phyloP scores from a whole-genome alignment of 2,329 filamentous ascomycete species.

The Clonostachys byssicola region DNA sequence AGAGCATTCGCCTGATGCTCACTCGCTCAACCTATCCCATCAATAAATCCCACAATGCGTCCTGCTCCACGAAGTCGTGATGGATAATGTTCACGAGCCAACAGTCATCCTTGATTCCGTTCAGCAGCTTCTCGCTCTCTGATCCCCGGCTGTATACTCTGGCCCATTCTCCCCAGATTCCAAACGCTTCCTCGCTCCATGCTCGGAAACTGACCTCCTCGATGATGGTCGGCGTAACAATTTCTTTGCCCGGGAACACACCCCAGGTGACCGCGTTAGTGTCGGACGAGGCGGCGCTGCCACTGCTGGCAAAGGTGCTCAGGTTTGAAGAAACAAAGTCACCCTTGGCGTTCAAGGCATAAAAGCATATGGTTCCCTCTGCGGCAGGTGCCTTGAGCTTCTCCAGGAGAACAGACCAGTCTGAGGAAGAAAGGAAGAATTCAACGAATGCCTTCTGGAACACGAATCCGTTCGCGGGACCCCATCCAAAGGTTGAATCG shows the following conservation, averaged over 20 bases:
- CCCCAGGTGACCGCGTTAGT: constrained; percentile 98
- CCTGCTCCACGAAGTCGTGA: constrained; percentile 68
- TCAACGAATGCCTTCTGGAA: constrained; percentile 99
- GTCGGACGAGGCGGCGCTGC: constrained; percentile 21
- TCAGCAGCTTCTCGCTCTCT: constrained; percentile 67
- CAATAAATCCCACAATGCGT: constrained; percentile 70
- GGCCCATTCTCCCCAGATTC: constrained; percentile 93
- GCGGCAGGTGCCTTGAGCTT: constrained; percentile 56
- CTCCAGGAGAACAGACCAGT: constrained; percentile 65
- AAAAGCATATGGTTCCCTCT: constrained; percentile 74
- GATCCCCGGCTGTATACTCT: constrained; percentile 77
- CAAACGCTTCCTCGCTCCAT: constrained; percentile 94
- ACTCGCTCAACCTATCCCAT: neutral
- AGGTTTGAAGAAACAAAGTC: constrained; percentile 71
- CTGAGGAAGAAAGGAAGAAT: constrained; percentile 75
- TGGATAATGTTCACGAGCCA: constrained; percentile 93
- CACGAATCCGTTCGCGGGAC: constrained; percentile 85
- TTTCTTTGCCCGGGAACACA: constrained; percentile 92
- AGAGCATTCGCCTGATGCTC: too few species aligned
- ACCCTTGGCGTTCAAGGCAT: constrained; percentile 75
- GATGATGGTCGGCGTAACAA: constrained; percentile 93
- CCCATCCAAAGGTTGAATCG: constrained; percentile 86
- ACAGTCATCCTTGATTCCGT: constrained; percentile 60
- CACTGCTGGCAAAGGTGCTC: constrained; percentile 22
- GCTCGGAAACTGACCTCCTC: constrained; percentile 91